These are phyloP conservation scores for Ophiostoma novo-ulmi DNA, from an alignment of 2,329 filamentous ascomycete species.

Conservation along the genomic window DNA sequence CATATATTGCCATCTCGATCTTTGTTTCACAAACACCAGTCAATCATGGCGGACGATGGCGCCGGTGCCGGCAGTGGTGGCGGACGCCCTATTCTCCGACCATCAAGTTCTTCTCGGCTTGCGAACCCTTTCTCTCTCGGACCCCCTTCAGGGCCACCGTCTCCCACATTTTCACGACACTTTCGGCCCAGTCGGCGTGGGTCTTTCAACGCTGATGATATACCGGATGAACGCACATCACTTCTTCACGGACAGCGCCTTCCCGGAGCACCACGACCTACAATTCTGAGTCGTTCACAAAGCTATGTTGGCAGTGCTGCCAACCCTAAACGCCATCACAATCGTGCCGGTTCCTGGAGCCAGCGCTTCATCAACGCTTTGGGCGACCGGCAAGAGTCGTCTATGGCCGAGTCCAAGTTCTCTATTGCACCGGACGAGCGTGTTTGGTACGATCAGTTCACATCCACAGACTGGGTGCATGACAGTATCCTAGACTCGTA, in stretches of 20 bases:
- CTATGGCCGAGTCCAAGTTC: constrained; percentile 58
- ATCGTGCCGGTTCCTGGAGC: constrained; percentile 54
- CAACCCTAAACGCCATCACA: constrained; percentile 44
- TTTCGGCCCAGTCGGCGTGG: constrained; percentile 29
- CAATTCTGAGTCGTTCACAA: constrained; percentile 31
- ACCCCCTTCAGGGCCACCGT: constrained; percentile 33
- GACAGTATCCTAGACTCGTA: constrained; percentile 94
- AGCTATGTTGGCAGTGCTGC: constrained; percentile 31
- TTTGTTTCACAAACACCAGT: background rate
- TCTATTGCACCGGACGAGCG: constrained; percentile 71
- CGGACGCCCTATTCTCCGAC: background rate
- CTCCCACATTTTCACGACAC: constrained; percentile 30
- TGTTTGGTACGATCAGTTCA: constrained; percentile 98
- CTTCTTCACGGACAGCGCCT: constrained; percentile 30
- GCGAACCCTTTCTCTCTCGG: background rate
- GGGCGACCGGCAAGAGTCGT: constrained; percentile 52
- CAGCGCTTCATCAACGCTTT: constrained; percentile 59
- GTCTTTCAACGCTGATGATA: constrained; percentile 27
- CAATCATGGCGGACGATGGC: constrained; percentile 1
- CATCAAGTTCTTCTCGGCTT: constrained; percentile 5
- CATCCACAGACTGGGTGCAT: constrained; percentile 96
- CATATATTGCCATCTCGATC: background rate
- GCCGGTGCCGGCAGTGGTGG: background rate
- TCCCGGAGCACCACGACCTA: constrained; percentile 23
- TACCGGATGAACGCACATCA: constrained; percentile 33